phyloP scores from a whole-genome alignment of 2,329 filamentous ascomycete species.

The Paraphoma chrysanthemicola region DNA sequence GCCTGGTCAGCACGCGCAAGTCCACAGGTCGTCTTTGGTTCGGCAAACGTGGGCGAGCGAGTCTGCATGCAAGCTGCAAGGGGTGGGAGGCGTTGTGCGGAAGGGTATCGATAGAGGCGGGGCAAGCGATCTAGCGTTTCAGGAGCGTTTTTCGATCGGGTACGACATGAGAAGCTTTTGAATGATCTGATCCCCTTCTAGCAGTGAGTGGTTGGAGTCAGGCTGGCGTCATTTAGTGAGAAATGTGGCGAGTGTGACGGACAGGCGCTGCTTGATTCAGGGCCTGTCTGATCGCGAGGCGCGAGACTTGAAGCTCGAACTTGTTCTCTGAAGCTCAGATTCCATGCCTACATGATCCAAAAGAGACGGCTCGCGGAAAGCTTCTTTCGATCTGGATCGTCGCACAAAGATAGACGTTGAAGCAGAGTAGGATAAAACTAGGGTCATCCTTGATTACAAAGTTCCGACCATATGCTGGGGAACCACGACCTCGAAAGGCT shows the following conservation, averaged over 20 bases:
- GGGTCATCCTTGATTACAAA: background rate
- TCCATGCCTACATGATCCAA: too few relatives aligned
- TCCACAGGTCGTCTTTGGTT: background rate
- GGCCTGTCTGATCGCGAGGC: too few relatives aligned
- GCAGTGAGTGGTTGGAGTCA: too few relatives aligned
- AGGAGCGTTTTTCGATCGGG: background rate
- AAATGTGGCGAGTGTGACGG: too few relatives aligned
- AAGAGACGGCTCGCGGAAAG: too few relatives aligned
- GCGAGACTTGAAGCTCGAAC: too few relatives aligned
- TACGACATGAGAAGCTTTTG: too few relatives aligned
- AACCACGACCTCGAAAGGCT: background rate
- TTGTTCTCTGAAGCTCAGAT: too few relatives aligned
- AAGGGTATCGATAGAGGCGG: slow-evolving; percentile 12
- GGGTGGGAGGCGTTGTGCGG: slow-evolving; percentile 12
- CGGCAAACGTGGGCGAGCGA: slow-evolving; percentile 2
- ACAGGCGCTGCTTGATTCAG: too few relatives aligned
- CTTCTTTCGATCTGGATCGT: background rate
- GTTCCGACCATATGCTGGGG: background rate
- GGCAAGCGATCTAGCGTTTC: slow-evolving; percentile 8
- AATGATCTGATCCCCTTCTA: too few relatives aligned
- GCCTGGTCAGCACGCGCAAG: background rate
- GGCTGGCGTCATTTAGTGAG: too few relatives aligned
- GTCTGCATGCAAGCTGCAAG: slow-evolving; percentile 34
- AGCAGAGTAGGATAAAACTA: background rate
- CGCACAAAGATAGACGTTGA: background rate